phyloP scores from a whole-genome alignment of 305 asterid species.

The Plantago coronopus region DNA sequence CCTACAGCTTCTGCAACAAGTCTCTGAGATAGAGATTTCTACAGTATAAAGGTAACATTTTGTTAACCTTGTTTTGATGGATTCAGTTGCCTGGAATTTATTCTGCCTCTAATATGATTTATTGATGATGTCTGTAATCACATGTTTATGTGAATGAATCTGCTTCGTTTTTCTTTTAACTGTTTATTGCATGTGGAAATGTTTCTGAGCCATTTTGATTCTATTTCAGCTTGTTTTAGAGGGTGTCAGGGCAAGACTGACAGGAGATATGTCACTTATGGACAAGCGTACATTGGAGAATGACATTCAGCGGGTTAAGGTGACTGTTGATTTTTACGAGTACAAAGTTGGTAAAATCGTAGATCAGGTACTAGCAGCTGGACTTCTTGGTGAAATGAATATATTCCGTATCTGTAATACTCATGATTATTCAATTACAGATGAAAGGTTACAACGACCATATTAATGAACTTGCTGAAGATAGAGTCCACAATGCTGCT shows the following conservation, averaged over 20 bases:
- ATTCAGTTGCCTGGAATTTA: too few relatives aligned
- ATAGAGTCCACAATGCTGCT: constrained; percentile 48
- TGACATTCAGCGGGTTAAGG: constrained; percentile 54
- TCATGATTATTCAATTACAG: constrained; percentile 49
- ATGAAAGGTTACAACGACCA: constrained; percentile 67
- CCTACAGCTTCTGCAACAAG: too few relatives aligned
- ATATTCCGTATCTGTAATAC: constrained; percentile 14
- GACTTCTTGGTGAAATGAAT: constrained; percentile 14
- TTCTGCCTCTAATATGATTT: too few relatives aligned
- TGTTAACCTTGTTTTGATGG: too few relatives aligned
- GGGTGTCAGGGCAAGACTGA: constrained; percentile 74
- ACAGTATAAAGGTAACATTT: too few relatives aligned
- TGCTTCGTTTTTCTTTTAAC: not conserved
- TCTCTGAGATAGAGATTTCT: too few relatives aligned
- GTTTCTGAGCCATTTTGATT: constrained; percentile 18
- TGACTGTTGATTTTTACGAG: constrained; percentile 51
- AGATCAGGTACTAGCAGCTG: constrained; percentile 63
- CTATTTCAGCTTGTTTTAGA: constrained; percentile 82
- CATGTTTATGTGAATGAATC: too few relatives aligned
- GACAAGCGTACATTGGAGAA: constrained; percentile 66
- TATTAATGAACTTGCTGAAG: constrained; percentile 65
- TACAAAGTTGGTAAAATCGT: constrained; percentile 72
- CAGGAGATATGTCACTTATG: constrained; percentile 49
- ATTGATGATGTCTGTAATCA: too few relatives aligned
- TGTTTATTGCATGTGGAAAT: too few relatives aligned